Percentiles rank a stretch among this genome's conserved stretches.
Evolutionary conservation across 352 stramenopile genomes (phyloP).

Genomic region (Pythium myriotylum): DNA sequence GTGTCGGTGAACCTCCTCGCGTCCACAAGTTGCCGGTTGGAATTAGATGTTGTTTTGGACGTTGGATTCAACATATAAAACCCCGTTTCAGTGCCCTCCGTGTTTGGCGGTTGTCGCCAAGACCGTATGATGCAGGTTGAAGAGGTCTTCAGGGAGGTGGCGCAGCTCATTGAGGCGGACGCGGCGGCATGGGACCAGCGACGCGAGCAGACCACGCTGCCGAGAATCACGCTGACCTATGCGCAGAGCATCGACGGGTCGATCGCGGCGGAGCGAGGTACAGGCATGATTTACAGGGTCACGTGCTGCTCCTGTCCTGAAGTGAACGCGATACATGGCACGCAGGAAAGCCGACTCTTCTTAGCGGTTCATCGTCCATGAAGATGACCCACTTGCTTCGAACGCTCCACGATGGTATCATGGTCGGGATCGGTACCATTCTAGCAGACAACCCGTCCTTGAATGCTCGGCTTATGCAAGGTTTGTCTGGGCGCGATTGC

Average conservation of each 20-base stretch:
- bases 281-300: background rate
- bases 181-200: conserved; percentile 26
- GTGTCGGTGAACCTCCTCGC: conserved; percentile 13
- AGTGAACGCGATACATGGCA: background rate
- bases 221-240: conserved; percentile 86
- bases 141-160: conserved; percentile 33
- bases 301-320: background rate
- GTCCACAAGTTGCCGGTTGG: conserved; percentile 8
- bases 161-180: conserved; percentile 31
- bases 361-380: conserved; percentile 73
- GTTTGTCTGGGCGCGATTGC: no score
- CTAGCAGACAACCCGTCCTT: conserved; percentile 88
- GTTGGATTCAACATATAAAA: conserved; percentile 13
- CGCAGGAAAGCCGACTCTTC: conserved; percentile 59
- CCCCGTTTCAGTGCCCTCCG: conserved; percentile 1
- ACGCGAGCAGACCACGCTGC: conserved; percentile 18
- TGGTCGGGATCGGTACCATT: conserved; percentile 87
- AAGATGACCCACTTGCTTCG: conserved; percentile 90
- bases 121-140: conserved; percentile 26
- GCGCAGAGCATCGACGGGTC: conserved; percentile 90
- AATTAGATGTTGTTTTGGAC: conserved; percentile 14
- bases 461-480: conserved; percentile 67
- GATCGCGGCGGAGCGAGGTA: conserved; percentile 66
- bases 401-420: conserved; percentile 84
- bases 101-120: background rate